Evolutionary conservation across 1,284 basidiomycete species (phyloP).

Genomic region (Naganishia sp.): DNA sequence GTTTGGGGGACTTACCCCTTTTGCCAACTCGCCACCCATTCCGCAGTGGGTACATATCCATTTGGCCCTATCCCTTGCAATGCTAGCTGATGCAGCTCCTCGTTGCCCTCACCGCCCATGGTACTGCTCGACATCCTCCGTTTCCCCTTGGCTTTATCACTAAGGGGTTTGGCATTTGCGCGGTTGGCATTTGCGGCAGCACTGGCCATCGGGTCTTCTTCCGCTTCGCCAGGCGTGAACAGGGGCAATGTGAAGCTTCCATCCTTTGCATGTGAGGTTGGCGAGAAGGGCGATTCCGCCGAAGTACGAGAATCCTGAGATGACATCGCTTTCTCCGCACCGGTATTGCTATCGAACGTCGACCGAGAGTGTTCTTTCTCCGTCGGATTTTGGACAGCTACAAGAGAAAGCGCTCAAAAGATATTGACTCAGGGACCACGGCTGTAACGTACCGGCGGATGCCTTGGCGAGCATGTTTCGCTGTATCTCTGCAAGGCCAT

Average conservation of each 20-base stretch:
- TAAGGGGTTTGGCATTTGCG: slow-evolving; percentile 19
- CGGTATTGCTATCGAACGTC: slow-evolving; percentile 38
- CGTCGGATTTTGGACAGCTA: slow-evolving; percentile 19
- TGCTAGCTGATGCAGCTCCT: slow-evolving; percentile 64
- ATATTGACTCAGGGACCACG: neutral
- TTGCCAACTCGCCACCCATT: slow-evolving; percentile 71
- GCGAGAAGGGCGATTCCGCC: neutral
- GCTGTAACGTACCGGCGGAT: slow-evolving; percentile 49
- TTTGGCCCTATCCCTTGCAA: slow-evolving; percentile 73
- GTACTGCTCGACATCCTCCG: slow-evolving; percentile 59
- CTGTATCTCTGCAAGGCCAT: slow-evolving; percentile 79
- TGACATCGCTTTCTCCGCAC: slow-evolving; percentile 50
- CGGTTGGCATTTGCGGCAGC: slow-evolving; percentile 24
- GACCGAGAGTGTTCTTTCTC: slow-evolving; percentile 17
- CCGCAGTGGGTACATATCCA: slow-evolving; percentile 88
- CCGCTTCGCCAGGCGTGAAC: slow-evolving; percentile 37
- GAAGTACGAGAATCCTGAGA: slow-evolving; percentile 25
- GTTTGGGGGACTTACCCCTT: slow-evolving; percentile 46
- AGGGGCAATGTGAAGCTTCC: slow-evolving; percentile 32
- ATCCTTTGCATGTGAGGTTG: neutral
- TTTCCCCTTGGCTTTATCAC: slow-evolving; percentile 75
- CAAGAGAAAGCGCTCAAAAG: slow-evolving; percentile 17
- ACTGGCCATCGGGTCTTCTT: slow-evolving; percentile 37
- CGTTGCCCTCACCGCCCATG: slow-evolving; percentile 14
- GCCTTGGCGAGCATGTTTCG: slow-evolving; percentile 71